Conservation (phyloP, 202 grass and related monocot species). For the Sporobolus alterniflorus region DNA sequence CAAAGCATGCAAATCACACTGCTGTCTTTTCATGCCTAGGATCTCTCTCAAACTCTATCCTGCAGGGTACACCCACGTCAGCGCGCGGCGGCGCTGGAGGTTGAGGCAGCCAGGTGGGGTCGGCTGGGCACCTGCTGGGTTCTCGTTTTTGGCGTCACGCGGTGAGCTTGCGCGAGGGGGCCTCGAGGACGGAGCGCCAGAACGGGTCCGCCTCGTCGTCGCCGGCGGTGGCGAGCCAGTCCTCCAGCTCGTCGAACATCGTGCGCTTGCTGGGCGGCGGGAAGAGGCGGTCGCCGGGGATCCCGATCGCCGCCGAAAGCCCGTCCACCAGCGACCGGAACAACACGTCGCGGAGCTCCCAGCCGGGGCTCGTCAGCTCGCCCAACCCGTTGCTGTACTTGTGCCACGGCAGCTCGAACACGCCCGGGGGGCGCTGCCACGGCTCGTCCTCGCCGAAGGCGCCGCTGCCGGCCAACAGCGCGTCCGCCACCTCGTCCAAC, state of each 20-base stretch:
- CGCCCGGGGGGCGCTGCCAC: constrained; percentile 49
- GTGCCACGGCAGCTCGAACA: constrained; percentile 83
- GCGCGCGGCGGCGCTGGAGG: not conserved
- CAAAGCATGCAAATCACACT: not conserved
- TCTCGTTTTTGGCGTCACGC: constrained; percentile 31
- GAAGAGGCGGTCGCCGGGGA: constrained; percentile 60
- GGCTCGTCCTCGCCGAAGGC: not conserved
- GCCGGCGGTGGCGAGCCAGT: constrained; percentile 38
- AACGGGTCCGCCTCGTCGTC: constrained; percentile 61
- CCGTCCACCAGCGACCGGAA: constrained; percentile 83
- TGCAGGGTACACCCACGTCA: not conserved
- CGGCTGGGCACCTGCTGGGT: not conserved
- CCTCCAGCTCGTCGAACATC: constrained; percentile 40
- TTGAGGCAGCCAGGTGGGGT: constrained; percentile 4
- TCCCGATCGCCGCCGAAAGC: constrained; percentile 23
- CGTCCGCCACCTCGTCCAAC: not conserved
- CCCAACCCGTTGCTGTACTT: constrained; percentile 37
- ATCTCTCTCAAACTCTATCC: not conserved
- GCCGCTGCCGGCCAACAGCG: not conserved
- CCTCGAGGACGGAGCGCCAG: constrained; percentile 57
- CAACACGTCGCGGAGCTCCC: constrained; percentile 74
- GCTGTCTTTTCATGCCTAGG: not conserved
- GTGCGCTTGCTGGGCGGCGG: constrained; percentile 20
- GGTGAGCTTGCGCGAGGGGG: not conserved
- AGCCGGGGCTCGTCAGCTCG: no score